Base-by-base conservation (phyloP, 2,329 filamentous ascomycete species). In the Teratosphaeria zuluensis region DNA sequence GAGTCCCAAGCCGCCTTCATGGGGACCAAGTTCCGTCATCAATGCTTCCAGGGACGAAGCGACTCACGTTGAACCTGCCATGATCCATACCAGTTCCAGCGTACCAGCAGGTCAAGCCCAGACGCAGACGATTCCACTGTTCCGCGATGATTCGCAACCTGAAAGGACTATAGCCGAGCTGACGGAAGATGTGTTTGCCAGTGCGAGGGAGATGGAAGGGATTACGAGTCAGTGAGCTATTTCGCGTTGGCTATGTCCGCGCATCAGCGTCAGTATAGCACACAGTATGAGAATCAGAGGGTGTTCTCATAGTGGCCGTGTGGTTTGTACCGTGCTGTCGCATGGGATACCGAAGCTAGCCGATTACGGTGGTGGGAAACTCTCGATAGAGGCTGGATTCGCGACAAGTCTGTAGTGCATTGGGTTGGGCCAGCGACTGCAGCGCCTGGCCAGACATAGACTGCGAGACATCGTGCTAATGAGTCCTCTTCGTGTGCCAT, bases 121-220 rank as follows among this genome's bases (percentile, higher is more conserved):
- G 30, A 12, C 32, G 24, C 24, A 28, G 24, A 4, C 12, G 16
- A 14, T 19, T 31, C 35, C 5, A 46, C 48, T 28, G 24, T 54
- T 54, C 24, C 51, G 51, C n/a, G 51, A 58, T 30, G 56, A 58
- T 53, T 54, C 33, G 52, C 24, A 58, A 46, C 14, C 55, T 14
- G 57, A 58, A 11, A 33, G 51, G 2, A 55, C 57, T 6, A 48
- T 58, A 2, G 32, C 31, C 24, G 57, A 52, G 8, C 31, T 58
- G 24, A 38, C 31, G 9, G 7, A n/a, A 30, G 31, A 46, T 55
- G 35, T 58, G 38, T 38, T 58, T 42, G 38, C 21, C 11, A n/a
- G 24, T 21, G 35, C 32, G 14, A 28, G 28, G 28, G 51, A 54
- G 6, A 14, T 24, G 51, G n/a, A 48, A 8, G 42, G 42, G 6